Conservation (phyloP, 2,329 filamentous ascomycete species). For the Cryphonectria radicalis region DNA sequence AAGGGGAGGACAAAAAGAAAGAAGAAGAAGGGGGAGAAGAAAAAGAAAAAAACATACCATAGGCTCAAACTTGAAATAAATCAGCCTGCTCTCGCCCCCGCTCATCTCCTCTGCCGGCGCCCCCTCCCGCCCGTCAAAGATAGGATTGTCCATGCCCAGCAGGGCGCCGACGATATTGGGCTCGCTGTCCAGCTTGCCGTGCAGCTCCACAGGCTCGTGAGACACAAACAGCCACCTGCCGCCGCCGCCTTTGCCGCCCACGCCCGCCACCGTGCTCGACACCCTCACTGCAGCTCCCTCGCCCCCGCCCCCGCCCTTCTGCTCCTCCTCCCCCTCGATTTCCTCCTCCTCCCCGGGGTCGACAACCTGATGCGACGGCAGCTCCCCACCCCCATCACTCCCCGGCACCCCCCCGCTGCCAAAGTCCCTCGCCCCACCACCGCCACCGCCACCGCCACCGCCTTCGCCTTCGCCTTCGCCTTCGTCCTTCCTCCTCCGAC, state of each 20-base stretch:
- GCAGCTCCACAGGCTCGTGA: constrained; percentile 67
- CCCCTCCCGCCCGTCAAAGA: constrained; percentile 29
- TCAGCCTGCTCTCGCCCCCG: constrained; percentile 50
- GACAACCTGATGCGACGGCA: constrained; percentile 25
- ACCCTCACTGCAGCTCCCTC: constrained; percentile 24
- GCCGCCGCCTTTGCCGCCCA: constrained; percentile 84
- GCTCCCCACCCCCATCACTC: constrained; percentile 31
- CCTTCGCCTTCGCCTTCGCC: constrained; percentile 16
- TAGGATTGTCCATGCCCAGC: constrained; percentile 46
- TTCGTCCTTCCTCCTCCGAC: constrained; percentile 44
- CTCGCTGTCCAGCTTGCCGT: constrained; percentile 31
- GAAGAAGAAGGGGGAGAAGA: not conserved
- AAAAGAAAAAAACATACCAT: constrained; percentile 64
- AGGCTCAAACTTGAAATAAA: constrained; percentile 93
- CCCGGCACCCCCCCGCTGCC: constrained; percentile 27
- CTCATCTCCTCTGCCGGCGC: constrained; percentile 30
- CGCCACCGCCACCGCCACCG: constrained; percentile 17
- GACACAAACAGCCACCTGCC: constrained; percentile 88
- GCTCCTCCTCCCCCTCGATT: not conserved
- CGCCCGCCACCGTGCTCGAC: constrained; percentile 54
- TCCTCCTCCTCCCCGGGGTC: constrained; percentile 6
- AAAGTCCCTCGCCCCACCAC: not conserved
- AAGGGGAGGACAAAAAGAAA: too few species aligned
- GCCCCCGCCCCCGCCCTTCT: constrained; percentile 9
- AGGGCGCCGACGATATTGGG: constrained; percentile 33